Base-by-base conservation (phyloP, 225 moss, liverwort and hornwort genomes). In the Physcomitrellopsis africana region DNA sequence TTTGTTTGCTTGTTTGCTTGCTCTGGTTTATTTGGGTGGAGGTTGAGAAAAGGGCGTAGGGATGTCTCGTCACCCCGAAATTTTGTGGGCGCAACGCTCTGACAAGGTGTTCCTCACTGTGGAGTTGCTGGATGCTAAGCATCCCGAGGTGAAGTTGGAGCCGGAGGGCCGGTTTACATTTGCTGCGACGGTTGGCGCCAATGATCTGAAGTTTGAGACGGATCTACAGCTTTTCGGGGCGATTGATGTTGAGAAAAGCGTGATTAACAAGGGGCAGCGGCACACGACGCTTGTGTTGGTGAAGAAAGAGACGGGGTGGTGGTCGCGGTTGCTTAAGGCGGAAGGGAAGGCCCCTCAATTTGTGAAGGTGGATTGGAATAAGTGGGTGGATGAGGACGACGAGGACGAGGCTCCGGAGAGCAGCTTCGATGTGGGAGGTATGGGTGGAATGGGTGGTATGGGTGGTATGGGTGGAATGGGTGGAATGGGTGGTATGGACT, bases 341-440 rank as follows among this genome's bases (percentile, higher is more conserved):
- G 80, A 91, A 37, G 96, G 96, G 0, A 97, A 93, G 77, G 82
- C 94, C 46, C 94, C 96, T 0, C 85, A 92, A 73, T 94, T 89
- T 68, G 82, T 97, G 43, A 97, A 93, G 78, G 96, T 89, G 73
- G 96, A 97, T 80, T 97, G 96, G 96, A 93, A 97, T 84, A 97
- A 93, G 65, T 97, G 96, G 96, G 92, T 97, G 79, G 94, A 97
- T 46, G 96, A 97, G 80, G 96, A 97, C 81, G 83, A 97, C 8
- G 94, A 97, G 26, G 92, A 88, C 7, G 92, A 91, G 1, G 73
- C 81, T 60, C 72, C 91, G 76, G 91, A 86, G 13, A 84, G 77
- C 70, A 83, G 83, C 74, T 93, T 93, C 22, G 90, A 93, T 74
- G 74, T 93, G 62, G 86, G 84, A 0, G 86, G 76, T 7, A 81